phyloP scores from a whole-genome alignment of 768 basidiomycete genomes.

The Megacollybia marginata region DNA sequence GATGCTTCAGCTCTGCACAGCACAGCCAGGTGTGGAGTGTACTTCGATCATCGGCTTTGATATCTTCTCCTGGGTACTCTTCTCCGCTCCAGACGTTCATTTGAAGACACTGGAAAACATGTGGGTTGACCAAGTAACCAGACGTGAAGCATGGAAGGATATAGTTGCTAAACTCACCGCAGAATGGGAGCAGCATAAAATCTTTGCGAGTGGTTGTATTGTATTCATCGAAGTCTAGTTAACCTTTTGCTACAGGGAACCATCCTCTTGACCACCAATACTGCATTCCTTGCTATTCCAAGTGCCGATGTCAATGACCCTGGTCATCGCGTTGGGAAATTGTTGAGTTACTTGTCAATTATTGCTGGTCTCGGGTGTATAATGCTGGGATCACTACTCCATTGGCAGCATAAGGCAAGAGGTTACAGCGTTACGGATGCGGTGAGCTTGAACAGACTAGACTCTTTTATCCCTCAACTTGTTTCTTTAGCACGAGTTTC shows the following conservation, averaged over 20 bases:
- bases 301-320: slow-evolving; percentile 10
- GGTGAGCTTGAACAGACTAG: not conserved
- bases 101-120: slow-evolving; percentile 26
- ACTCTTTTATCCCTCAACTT: not conserved
- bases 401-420: slow-evolving; percentile 13
- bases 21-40: too few relatives aligned
- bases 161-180: slow-evolving; percentile 23
- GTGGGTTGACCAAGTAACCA: slow-evolving; percentile 22
- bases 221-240: not conserved
- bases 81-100: slow-evolving; percentile 26
- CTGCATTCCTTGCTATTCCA: slow-evolving; percentile 36
- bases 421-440: slow-evolving; percentile 3
- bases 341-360: slow-evolving; percentile 26
- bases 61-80: slow-evolving; percentile 21
- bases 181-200: slow-evolving; percentile 28
- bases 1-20: too few relatives aligned
- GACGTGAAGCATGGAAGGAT: slow-evolving; percentile 21
- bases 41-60: too few relatives aligned
- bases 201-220: slow-evolving; percentile 23
- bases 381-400: slow-evolving; percentile 18
- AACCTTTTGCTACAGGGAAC: slow-evolving; percentile 22
- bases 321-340: slow-evolving; percentile 17
- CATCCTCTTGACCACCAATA: slow-evolving; percentile 34
- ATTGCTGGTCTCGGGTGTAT: slow-evolving; percentile 24
- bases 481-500: not conserved